Evolutionary conservation across 148 eudicot species (phyloP), one percentile per base, ranked within the genome.

Genomic region (Simmondsia chinensis): DNA sequence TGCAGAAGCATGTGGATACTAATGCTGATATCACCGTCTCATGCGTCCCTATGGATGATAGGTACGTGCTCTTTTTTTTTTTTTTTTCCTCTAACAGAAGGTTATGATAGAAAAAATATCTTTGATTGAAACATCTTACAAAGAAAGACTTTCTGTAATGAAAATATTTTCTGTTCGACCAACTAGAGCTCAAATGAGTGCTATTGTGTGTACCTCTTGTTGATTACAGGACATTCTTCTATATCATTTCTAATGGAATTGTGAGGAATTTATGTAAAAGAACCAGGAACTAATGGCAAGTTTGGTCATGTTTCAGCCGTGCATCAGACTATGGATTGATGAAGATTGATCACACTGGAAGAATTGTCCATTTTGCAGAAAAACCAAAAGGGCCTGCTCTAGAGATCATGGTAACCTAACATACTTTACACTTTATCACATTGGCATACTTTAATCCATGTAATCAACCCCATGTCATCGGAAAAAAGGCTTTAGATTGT

Each of bases 1-100:
- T 61, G 59, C 93, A 89, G 95, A 91, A 74, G 50, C 97, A 91
- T 52, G 57, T 91, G 13, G 94, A 91, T 43, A 61, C 76, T 24
- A 64, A 76, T 53, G 95, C 97, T 47, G 97, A 91, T 65, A 79
- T 91, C 20, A 91, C 95, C 23, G 97, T 91, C 32, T 91, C 97
- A 16, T 91, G 97, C 57, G 73, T 91, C 34, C 97, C 97, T 42
- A 78, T 91, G 85, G 88, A 83, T 63, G 82, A 76, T 44, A 82
- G 95, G 97, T 89, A 36, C 48, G 41, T 43, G 4, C 7, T 48
- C 38, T 18, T n/a, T 50, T 30, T 46, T 23, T 38, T 38, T 8
- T 12, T 50, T n/a, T n/a, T n/a, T n/a, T n/a, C n/a, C n/a, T n/a
- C n/a, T n/a, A n/a, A n/a, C n/a, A n/a, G n/a, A n/a, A n/a, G n/a